Evolutionary conservation across 2,329 filamentous ascomycete species (phyloP).

Genomic region (Talaromyces sp.): DNA sequence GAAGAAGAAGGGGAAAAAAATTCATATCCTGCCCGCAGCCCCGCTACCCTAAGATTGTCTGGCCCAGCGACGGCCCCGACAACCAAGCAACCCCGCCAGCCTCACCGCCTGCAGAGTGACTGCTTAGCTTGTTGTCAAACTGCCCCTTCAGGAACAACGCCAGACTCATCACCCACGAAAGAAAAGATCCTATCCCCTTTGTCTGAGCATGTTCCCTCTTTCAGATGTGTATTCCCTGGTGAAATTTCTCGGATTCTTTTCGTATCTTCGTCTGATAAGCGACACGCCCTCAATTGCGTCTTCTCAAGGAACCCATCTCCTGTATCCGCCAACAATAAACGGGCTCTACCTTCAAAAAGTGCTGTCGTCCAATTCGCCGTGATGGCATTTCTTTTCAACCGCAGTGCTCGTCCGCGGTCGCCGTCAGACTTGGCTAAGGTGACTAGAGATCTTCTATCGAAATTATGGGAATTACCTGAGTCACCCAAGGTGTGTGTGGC

Average conservation of each 20-base stretch:
- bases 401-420: conserved; percentile 54
- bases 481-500: conserved; percentile 49
- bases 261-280: not conserved
- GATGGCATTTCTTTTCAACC: conserved; percentile 68
- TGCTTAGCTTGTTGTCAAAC: conserved; percentile 15
- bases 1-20: not conserved
- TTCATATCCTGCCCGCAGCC: not conserved
- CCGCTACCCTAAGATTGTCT: not conserved
- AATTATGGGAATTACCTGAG: conserved; percentile 54
- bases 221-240: not conserved
- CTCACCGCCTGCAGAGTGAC: conserved; percentile 15
- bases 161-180: not conserved
- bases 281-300: not conserved
- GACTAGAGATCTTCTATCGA: conserved; percentile 59
- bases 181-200: not conserved
- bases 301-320: not conserved
- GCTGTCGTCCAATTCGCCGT: not conserved
- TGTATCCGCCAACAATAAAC: conserved; percentile 1
- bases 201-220: not conserved
- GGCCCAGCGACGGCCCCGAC: conserved; percentile 10
- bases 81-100: conserved; percentile 14
- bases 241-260: not conserved
- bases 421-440: conserved; percentile 58
- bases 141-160: conserved; percentile 14
- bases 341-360: conserved; percentile 6